Percentiles rank a stretch among this genome's conserved stretches.
These are phyloP conservation scores for Niveomyces coronatus DNA, from an alignment of 2,329 filamentous ascomycete genomes.

Conservation along the genomic window DNA sequence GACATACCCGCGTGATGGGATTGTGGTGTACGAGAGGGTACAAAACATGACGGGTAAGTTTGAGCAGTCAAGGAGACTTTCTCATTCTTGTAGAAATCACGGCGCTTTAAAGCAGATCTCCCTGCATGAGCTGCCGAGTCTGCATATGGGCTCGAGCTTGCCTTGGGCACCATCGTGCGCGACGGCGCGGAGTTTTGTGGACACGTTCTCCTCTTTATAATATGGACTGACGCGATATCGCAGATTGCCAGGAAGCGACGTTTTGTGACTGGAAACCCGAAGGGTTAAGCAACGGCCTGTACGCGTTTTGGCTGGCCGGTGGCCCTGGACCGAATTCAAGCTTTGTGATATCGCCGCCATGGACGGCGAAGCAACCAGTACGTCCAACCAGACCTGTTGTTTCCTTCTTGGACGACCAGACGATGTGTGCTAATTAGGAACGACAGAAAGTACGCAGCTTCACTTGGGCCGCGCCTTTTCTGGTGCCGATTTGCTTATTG, in stretches of 20 bases:
- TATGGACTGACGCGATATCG: constrained; percentile 6
- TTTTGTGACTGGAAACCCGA: constrained; percentile 21
- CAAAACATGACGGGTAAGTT: constrained; percentile 21
- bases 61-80: too few relatives aligned
- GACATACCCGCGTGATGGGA: constrained; percentile 20
- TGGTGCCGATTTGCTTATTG: constrained; percentile 21
- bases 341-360: constrained; percentile 23
- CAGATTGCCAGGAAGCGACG: constrained; percentile 14
- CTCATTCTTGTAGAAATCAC: too few relatives aligned
- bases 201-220: constrained; percentile 3
- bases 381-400: constrained; percentile 3
- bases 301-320: constrained; percentile 20
- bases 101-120: too few relatives aligned
- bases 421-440: too few relatives aligned
- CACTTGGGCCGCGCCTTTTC: constrained; percentile 20
- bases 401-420: background rate
- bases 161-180: too few relatives aligned
- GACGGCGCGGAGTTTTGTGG: constrained; percentile 5
- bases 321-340: constrained; percentile 14
- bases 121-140: too few relatives aligned
- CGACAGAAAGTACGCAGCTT: constrained; percentile 15
- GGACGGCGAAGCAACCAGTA: constrained; percentile 19
- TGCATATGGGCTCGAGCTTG: too few relatives aligned
- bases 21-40: constrained; percentile 19
- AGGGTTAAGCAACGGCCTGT: constrained; percentile 17